phyloP scores from a whole-genome alignment of 768 basidiomycete species.

The Krasilnikovozyma curviuscula region DNA sequence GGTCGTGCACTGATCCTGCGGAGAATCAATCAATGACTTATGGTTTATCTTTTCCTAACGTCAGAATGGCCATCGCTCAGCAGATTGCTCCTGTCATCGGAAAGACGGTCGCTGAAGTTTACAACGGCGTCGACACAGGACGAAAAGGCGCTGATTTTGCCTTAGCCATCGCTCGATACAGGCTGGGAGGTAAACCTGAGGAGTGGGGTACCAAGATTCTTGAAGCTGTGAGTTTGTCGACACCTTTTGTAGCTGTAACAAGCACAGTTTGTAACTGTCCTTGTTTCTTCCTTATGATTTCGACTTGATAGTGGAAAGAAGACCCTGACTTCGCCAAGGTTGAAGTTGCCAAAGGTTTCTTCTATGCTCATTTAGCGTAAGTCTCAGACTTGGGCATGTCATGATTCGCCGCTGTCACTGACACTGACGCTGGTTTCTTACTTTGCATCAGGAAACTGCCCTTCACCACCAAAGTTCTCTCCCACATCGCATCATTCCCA shows the following conservation, averaged over 20 bases:
- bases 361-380: too few relatives aligned
- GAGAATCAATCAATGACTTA: too few relatives aligned
- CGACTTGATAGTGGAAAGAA: too few relatives aligned
- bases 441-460: neutral
- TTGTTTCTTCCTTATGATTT: too few relatives aligned
- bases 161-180: conserved; percentile 76
- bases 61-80: conserved; percentile 62
- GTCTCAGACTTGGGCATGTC: too few relatives aligned
- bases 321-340: too few relatives aligned
- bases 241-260: neutral
- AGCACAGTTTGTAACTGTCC: neutral
- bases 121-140: conserved; percentile 61
- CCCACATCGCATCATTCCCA: conserved; percentile 21
- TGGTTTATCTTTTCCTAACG: too few relatives aligned
- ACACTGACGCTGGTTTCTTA: neutral
- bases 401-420: neutral
- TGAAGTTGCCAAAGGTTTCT: too few relatives aligned
- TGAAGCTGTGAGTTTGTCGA: conserved; percentile 38
- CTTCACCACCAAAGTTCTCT: conserved; percentile 29
- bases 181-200: conserved; percentile 62
- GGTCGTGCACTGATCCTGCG: too few relatives aligned
- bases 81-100: conserved; percentile 34
- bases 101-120: conserved; percentile 29
- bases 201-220: conserved; percentile 54
- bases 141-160: conserved; percentile 86